Conservation (phyloP, 1,284 basidiomycete genomes). For the Hortiboletus rubellus region DNA sequence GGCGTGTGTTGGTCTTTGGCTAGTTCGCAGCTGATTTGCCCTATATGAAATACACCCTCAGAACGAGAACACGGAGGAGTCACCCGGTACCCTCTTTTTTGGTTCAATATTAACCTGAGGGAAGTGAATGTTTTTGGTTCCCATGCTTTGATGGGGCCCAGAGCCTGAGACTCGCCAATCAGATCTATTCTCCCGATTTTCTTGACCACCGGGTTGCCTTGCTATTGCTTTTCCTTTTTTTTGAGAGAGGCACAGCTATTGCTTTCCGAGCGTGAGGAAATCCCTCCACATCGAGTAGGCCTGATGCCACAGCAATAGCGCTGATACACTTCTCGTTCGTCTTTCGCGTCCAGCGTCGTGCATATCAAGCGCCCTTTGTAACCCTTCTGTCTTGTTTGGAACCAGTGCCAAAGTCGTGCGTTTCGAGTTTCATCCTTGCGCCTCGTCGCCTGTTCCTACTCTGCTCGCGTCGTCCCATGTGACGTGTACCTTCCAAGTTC, state of each 20-base stretch:
- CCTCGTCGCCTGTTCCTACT: slow-evolving; percentile 29
- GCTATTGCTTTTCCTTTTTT: no score
- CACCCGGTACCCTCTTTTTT: slow-evolving; percentile 34
- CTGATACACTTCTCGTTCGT: slow-evolving; percentile 24
- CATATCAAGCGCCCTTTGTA: slow-evolving; percentile 39
- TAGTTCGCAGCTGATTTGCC: slow-evolving; percentile 35
- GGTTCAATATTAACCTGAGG: slow-evolving; percentile 8
- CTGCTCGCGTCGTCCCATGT: slow-evolving; percentile 42
- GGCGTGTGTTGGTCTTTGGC: slow-evolving; percentile 27
- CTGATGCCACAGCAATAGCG: slow-evolving; percentile 17
- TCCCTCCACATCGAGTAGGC: not conserved
- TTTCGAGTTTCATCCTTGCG: slow-evolving; percentile 26
- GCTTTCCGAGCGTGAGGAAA: slow-evolving; percentile 27
- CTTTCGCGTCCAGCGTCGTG: slow-evolving; percentile 36
- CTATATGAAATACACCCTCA: slow-evolving; percentile 39
- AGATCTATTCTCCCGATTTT: slow-evolving; percentile 39
- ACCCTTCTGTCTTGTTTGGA: not conserved
- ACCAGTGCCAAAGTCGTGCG: slow-evolving; percentile 7
- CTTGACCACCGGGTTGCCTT: slow-evolving; percentile 36
- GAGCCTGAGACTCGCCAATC: slow-evolving; percentile 26
- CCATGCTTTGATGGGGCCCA: slow-evolving; percentile 34
- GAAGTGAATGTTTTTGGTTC: slow-evolving; percentile 35
- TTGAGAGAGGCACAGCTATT: no score
- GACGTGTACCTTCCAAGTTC: slow-evolving; percentile 40
- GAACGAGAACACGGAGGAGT: slow-evolving; percentile 42